Conservation (phyloP, 2,329 filamentous ascomycete species). For the Xylariomycetidae sp. region DNA sequence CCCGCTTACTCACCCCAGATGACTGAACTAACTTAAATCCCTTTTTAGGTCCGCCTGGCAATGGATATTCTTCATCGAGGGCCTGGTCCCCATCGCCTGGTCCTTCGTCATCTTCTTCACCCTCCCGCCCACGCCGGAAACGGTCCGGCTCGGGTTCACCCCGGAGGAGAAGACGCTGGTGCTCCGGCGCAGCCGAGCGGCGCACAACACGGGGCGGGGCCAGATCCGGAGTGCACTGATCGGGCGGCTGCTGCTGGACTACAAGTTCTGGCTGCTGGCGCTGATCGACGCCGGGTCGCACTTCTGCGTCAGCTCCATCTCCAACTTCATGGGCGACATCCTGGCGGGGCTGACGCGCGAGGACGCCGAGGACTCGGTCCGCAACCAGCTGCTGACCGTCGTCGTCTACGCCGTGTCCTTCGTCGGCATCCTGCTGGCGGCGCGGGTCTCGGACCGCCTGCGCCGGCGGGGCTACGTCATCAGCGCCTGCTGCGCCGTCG, state of each 20-base stretch:
- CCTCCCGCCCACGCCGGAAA: conserved; percentile 14
- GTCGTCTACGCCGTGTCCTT: conserved; percentile 20
- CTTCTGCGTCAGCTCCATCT: conserved; percentile 19
- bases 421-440: conserved; percentile 17
- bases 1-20: too few relatives aligned
- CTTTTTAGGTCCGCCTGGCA: too few relatives aligned
- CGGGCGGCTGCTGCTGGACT: conserved; percentile 13
- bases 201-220: conserved; percentile 17
- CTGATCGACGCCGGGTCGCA: conserved; percentile 14
- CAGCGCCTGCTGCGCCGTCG: conserved; percentile 7
- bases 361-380: conserved; percentile 4
- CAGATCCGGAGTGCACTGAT: conserved; percentile 11
- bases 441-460: conserved; percentile 16
- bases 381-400: conserved; percentile 18
- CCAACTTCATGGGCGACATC: conserved; percentile 17
- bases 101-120: conserved; percentile 14
- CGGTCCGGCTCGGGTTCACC: conserved; percentile 14
- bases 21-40: too few relatives aligned
- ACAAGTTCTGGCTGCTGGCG: conserved; percentile 21
- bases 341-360: conserved; percentile 6
- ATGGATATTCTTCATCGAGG: conserved; percentile 17
- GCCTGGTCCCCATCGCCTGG: conserved; percentile 16
- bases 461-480: conserved; percentile 13
- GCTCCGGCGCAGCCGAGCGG: conserved; percentile 10
- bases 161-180: conserved; percentile 15